Evolutionary conservation across 208 protist genomes (phyloP), one percentile per base, ranked within the genome.

Genomic region (Leishmania aethiopica): DNA sequence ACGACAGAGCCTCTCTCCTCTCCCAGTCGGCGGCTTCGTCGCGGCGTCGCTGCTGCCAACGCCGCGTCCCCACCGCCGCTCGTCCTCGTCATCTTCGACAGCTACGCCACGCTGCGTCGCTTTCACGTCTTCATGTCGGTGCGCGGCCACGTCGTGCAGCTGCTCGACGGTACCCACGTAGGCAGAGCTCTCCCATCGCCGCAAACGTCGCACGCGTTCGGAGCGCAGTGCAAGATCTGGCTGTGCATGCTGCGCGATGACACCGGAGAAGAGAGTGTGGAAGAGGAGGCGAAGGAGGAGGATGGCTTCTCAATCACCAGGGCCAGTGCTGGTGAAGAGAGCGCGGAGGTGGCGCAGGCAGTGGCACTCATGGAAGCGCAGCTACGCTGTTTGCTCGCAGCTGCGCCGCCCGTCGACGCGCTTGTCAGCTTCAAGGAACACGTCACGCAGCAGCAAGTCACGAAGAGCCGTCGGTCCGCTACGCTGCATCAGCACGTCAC

Each of bases 61-160:
- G 62, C 59, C 4, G 49, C 42, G 60, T 49, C 75, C 32, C 10
- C 55, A 0, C 82, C 78, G 6, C 80, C 80, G 11, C 86, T 94
- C 1, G 72, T 90, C 3, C 83, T 96, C 1, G 87, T 77, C 22
- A 77, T 96, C 40, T 96, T 96, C 81, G 89, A 94, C 66, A 81
- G 79, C 71, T 94, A 94, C 84, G 76, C 75, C n/a, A 83, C 78
- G 5, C 85, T 96, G 10, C 85, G 86, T 40, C 85, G 89, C 47
- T 94, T 96, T 81, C 82, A 94, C n/a, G 82, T 91, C 69, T 96
- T 89, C 83, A 94, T 96, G 92, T 85, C 91, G 32, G 78, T 96
- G 71, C 90, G 92, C 0, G 92, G 92, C 4, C 90, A 96, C 81
- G 67, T 85, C 17, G 85, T 96, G 45, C 77, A 86, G 35, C 86